Evolutionary conservation across 768 basidiomycete species (phyloP).

Genomic region (Coprinopsis marcescibilis): DNA sequence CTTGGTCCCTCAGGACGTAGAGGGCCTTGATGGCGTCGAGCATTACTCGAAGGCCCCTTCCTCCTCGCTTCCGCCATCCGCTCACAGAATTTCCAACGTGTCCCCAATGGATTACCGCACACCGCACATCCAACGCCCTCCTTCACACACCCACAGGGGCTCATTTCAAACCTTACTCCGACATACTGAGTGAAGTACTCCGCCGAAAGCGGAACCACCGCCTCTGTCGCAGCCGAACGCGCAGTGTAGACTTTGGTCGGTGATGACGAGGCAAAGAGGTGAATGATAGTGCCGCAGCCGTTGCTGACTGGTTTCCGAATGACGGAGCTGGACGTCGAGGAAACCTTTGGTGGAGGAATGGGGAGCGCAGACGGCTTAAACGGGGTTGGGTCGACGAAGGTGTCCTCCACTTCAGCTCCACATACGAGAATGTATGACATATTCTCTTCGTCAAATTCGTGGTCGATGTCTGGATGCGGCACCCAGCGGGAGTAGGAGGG

Average conservation of each 20-base stretch:
- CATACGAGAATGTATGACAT: constrained; percentile 25
- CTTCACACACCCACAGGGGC: constrained; percentile 59
- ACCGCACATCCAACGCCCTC: constrained; percentile 59
- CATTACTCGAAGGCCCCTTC: not conserved
- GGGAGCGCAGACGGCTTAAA: constrained; percentile 34
- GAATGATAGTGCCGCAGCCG: constrained; percentile 61
- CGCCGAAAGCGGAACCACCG: constrained; percentile 51
- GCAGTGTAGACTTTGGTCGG: constrained; percentile 43
- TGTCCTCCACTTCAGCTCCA: constrained; percentile 18
- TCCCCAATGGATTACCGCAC: constrained; percentile 31
- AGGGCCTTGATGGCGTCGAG: not conserved
- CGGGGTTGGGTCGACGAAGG: constrained; percentile 14
- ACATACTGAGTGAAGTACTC: constrained; percentile 50
- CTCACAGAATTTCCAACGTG: constrained; percentile 26
- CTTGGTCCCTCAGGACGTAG: constrained; percentile 2
- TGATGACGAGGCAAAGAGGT: constrained; percentile 48
- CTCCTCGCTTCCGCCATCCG: constrained; percentile 7
- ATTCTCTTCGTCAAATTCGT: constrained; percentile 15
- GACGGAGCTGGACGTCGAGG: constrained; percentile 19
- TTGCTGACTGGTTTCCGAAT: constrained; percentile 27
- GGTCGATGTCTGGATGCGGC: no score
- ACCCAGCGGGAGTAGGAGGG: constrained; percentile 14
- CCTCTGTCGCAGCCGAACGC: constrained; percentile 43
- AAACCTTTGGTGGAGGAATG: constrained; percentile 25
- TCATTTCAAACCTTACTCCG: constrained; percentile 44